Percentiles rank a stretch among this genome's conserved stretches.
Conservation (phyloP, 805 yeast species). For the Suhomyces sp. region DNA sequence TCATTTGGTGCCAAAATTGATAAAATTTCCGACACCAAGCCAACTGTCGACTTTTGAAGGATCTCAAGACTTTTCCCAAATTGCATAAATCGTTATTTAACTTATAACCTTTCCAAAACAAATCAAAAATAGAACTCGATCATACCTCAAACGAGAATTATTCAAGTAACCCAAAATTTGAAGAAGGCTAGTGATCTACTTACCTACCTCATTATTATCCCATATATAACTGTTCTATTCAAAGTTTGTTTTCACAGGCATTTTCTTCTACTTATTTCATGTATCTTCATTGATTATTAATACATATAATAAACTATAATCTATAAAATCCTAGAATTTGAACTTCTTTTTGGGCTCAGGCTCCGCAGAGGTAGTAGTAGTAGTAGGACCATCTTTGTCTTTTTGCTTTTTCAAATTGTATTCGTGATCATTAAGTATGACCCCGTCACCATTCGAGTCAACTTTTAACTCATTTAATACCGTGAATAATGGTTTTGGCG, state of each 20-base stretch:
- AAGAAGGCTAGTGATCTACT: not conserved
- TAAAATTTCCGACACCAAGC: constrained; percentile 49
- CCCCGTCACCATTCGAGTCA: constrained; percentile 3
- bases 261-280: constrained; percentile 4
- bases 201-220: not conserved
- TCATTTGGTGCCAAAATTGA: constrained; percentile 67
- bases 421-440: constrained; percentile 10
- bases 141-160: not conserved
- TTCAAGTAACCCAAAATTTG: not conserved
- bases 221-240: constrained; percentile 2
- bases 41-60: constrained; percentile 34
- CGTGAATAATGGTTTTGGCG: constrained; percentile 16
- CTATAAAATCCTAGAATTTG: constrained; percentile 6
- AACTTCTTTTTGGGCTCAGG: constrained; percentile 4
- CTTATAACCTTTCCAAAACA: not conserved
- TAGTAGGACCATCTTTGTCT: not conserved
- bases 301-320: not conserved
- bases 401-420: constrained; percentile 10
- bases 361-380: not conserved
- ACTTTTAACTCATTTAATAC: constrained; percentile 19
- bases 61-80: constrained; percentile 1
- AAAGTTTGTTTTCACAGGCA: constrained; percentile 5
- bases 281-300: constrained; percentile 4
- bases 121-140: not conserved
- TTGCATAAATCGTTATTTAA: constrained; percentile 11